Conservation (phyloP, 1,139 yeast genomes). For the Yarrowia galli region DNA sequence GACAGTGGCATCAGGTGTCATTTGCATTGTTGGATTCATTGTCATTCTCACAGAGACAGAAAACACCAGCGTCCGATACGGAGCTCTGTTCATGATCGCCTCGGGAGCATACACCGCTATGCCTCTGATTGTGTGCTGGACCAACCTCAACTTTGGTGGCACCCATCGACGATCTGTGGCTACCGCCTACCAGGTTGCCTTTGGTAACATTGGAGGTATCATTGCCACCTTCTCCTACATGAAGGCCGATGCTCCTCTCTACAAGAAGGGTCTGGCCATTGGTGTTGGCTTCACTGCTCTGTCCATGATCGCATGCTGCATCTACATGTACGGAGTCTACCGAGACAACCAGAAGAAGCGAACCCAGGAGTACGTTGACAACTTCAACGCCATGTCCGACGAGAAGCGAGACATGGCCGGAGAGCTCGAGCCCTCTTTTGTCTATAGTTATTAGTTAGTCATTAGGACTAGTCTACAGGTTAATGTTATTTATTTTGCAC, state of each 20-base stretch:
- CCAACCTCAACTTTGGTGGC: constrained; percentile 71
- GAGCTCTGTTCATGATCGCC: constrained; percentile 72
- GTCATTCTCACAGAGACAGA: constrained; percentile 55
- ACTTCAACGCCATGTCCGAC: constrained; percentile 56
- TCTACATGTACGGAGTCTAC: constrained; percentile 55
- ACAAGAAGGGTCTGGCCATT: constrained; percentile 64
- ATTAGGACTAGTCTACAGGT: neutral
- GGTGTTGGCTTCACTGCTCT: constrained; percentile 62
- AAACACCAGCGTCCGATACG: constrained; percentile 60
- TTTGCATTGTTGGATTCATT: constrained; percentile 64
- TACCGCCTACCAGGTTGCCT: constrained; percentile 79
- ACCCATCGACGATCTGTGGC: constrained; percentile 75
- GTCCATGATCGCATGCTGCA: constrained; percentile 56
- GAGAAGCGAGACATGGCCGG: constrained; percentile 62
- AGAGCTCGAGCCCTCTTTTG: constrained; percentile 70
- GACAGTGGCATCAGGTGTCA: constrained; percentile 53
- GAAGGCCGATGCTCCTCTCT: constrained; percentile 64
- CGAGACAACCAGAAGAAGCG: constrained; percentile 51
- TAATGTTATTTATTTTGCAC: constrained; percentile 27
- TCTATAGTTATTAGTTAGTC: constrained; percentile 55
- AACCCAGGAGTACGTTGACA: constrained; percentile 48
- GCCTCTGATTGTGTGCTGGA: constrained; percentile 81
- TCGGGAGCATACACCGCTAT: constrained; percentile 72
- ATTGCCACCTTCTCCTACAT: constrained; percentile 70
- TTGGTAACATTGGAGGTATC: constrained; percentile 85